Evolutionary conservation across 2,329 filamentous ascomycete genomes (phyloP).

Genomic region (Neopestalotiopsis rosae): DNA sequence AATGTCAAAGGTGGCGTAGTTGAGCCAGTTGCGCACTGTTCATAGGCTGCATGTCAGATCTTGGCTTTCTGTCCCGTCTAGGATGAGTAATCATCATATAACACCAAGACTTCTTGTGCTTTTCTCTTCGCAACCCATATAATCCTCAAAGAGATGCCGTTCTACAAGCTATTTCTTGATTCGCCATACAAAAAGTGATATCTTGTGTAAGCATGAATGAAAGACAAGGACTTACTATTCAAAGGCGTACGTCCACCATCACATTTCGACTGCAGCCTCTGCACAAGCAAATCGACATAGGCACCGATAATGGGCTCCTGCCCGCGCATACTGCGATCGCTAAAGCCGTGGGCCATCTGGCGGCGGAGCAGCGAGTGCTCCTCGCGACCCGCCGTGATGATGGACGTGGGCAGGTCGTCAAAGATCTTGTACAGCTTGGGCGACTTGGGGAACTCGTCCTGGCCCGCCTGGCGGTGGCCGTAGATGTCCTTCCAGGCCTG

Average conservation of each 20-base stretch:
- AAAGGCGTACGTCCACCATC: conserved; percentile 24
- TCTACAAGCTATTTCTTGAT: no score
- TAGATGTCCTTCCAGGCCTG: conserved; percentile 48
- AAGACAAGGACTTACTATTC: conserved; percentile 24
- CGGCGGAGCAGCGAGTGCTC: conserved; percentile 40
- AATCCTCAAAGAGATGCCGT: no score
- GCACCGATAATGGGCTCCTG: conserved; percentile 45
- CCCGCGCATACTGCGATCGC: conserved; percentile 43
- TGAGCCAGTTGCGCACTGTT: conserved; percentile 42
- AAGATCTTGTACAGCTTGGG: conserved; percentile 33
- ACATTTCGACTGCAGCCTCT: conserved; percentile 33
- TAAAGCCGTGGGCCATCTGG: conserved; percentile 46
- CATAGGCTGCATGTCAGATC: background rate
- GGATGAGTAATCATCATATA: no score
- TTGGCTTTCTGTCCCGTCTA: no score
- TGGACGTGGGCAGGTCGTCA: conserved; percentile 31
- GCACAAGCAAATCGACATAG: conserved; percentile 43
- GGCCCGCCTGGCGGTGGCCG: conserved; percentile 38
- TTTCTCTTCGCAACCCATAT: no score
- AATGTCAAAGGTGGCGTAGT: conserved; percentile 48
- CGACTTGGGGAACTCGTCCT: conserved; percentile 37
- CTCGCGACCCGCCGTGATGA: conserved; percentile 38
- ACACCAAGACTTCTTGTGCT: no score
- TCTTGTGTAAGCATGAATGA: background rate
- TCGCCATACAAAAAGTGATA: no score